Evolutionary conservation across 1,284 basidiomycete species (phyloP).

Genomic region (Meripilus lineatus): DNA sequence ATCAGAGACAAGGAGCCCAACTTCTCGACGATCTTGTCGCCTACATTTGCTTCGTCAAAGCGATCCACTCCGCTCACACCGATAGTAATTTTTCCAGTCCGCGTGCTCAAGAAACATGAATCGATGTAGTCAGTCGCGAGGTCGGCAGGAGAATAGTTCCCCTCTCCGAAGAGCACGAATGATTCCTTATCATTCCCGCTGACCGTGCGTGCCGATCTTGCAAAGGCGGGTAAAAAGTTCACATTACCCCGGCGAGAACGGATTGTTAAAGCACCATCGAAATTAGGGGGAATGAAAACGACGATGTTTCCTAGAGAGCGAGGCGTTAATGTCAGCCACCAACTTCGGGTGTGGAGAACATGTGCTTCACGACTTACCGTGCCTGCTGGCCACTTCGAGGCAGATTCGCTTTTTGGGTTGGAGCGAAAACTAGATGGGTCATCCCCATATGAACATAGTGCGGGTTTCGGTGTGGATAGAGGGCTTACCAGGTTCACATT

Average conservation of each 20-base stretch:
- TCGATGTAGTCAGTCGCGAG: conserved; percentile 12
- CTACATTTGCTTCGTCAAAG: conserved; percentile 12
- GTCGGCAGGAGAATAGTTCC: conserved; percentile 9
- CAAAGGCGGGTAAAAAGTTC: conserved; percentile 24
- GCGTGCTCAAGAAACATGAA: conserved; percentile 19
- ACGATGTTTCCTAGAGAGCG: conserved; percentile 19
- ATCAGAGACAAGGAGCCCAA: conserved; percentile 15
- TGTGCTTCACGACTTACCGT: conserved; percentile 18
- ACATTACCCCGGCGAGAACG: conserved; percentile 17
- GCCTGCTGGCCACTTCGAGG: conserved; percentile 20
- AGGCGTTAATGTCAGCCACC: background rate
- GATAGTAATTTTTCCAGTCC: conserved; percentile 21
- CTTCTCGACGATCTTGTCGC: conserved; percentile 15
- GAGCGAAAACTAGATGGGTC: conserved; percentile 17
- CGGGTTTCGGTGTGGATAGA: background rate
- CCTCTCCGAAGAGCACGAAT: conserved; percentile 18
- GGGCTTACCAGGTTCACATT: conserved; percentile 19
- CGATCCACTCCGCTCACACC: conserved; percentile 25
- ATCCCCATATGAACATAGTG: background rate
- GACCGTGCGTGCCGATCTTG: conserved; percentile 20
- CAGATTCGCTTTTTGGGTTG: conserved; percentile 21
- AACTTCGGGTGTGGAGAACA: background rate
- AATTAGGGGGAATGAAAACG: conserved; percentile 24
- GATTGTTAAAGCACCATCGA: conserved; percentile 22
- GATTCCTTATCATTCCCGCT: conserved; percentile 22